phyloP scores from a whole-genome alignment of 202 grass and related monocot species.

The Brachypodium distachyon region DNA sequence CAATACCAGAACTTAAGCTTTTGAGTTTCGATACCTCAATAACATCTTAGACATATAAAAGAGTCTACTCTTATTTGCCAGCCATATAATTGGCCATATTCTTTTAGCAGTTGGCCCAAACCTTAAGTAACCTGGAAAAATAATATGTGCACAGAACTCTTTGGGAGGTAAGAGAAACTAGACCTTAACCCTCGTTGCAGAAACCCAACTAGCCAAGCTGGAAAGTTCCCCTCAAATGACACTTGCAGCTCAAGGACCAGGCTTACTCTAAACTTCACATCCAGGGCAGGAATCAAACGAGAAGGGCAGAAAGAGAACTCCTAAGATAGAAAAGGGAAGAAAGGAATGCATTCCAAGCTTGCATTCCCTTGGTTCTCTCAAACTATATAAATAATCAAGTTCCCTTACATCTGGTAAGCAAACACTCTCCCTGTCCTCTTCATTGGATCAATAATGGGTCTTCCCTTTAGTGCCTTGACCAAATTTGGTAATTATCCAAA shows the following conservation, averaged over 20 bases:
- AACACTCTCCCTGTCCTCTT: neutral
- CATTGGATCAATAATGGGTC: slow-evolving; percentile 47
- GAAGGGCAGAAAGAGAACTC: slow-evolving; percentile 15
- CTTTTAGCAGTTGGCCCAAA: neutral
- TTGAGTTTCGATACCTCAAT: neutral
- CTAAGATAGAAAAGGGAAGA: slow-evolving; percentile 22
- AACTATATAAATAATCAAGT: slow-evolving; percentile 37
- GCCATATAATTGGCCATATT: neutral
- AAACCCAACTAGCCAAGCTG: neutral
- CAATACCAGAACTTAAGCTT: neutral
- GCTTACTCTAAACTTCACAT: slow-evolving; percentile 30
- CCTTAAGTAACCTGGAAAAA: neutral
- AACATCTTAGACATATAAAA: neutral
- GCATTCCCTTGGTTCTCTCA: slow-evolving; percentile 5
- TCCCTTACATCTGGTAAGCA: neutral
- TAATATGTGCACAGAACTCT: neutral
- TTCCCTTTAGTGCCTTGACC: slow-evolving; percentile 30
- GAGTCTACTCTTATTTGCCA: neutral
- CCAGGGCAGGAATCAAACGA: slow-evolving; percentile 31
- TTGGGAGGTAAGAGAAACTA: neutral
- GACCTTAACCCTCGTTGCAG: neutral
- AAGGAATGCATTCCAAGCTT: slow-evolving; percentile 78
- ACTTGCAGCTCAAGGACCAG: slow-evolving; percentile 6
- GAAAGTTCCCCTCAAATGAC: slow-evolving; percentile 11
- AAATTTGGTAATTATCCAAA: slow-evolving; percentile 42